A percentile compares a stretch with the other conserved stretches of the same genome.
These are phyloP conservation scores for Phytophthora multivora DNA, from an alignment of 352 stramenopile species.

Conservation along the genomic window DNA sequence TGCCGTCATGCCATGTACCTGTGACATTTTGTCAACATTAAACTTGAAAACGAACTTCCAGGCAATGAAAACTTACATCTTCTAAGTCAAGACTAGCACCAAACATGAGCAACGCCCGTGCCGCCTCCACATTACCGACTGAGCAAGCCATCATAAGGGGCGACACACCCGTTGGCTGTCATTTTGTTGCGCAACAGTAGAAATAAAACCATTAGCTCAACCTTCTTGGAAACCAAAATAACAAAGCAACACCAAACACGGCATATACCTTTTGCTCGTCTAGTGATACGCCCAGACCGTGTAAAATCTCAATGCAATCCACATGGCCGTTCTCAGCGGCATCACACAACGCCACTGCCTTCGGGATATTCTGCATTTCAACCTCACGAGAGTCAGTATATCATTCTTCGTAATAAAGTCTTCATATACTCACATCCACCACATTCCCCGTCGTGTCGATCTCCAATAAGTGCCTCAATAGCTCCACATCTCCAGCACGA, in stretches of 20 bases:
- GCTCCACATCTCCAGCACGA: slow-evolving; percentile 70
- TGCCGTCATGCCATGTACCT: slow-evolving; percentile 85
- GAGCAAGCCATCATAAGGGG: slow-evolving; percentile 87
- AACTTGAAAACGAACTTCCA: neutral
- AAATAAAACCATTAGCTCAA: slow-evolving; percentile 12
- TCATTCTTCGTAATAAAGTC: neutral
- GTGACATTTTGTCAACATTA: slow-evolving; percentile 13
- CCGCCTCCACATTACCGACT: slow-evolving; percentile 85
- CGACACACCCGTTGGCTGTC: slow-evolving; percentile 76
- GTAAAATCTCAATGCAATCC: slow-evolving; percentile 82
- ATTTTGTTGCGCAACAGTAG: slow-evolving; percentile 5
- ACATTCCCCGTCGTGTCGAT: slow-evolving; percentile 66
- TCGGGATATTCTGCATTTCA: slow-evolving; percentile 61
- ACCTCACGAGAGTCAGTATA: slow-evolving; percentile 8
- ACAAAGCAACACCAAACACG: neutral
- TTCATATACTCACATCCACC: slow-evolving; percentile 46
- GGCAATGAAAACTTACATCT: slow-evolving; percentile 50
- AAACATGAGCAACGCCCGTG: slow-evolving; percentile 83
- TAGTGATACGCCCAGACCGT: slow-evolving; percentile 78
- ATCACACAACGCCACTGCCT: slow-evolving; percentile 81
- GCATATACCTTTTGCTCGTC: slow-evolving; percentile 81
- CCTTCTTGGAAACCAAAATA: neutral
- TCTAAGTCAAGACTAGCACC: slow-evolving; percentile 82
- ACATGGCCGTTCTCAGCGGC: slow-evolving; percentile 82
- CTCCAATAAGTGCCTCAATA: slow-evolving; percentile 77